Base-by-base conservation (phyloP, 208 protist species). In the Leishmania turanica region DNA sequence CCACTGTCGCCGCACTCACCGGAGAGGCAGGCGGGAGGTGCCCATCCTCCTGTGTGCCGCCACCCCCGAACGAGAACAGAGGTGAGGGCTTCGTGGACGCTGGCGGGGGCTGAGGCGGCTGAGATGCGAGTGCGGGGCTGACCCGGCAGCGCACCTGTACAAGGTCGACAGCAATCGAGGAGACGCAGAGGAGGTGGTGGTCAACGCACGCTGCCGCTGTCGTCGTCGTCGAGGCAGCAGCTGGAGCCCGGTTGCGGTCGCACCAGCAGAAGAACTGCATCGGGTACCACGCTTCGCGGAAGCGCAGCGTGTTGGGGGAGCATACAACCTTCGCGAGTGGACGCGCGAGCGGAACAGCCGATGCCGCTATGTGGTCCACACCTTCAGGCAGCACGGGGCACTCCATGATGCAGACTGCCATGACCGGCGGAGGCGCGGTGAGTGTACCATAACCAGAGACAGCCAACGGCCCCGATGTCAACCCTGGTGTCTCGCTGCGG, bases 211-310 rank as follows among this genome's bases (percentile, higher is more conserved):
- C 13, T 49, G 27, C 56, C 74, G 53, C n/a, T n/a, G 40, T 4
- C 3, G 47, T 19, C 71, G 34, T 40, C 51, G 72, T 17, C 34
- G 72, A 34, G 27, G 72, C 31, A 58, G 51, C 24, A 69, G 34
- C 37, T 9, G 80, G 37, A 34, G 75, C 75, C 9, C 68, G 64
- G 11, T 24, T 53, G 45, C 65, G 60, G 4, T 79, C 64, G 56
- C 78, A 85, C 91, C 91, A 94, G 75, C 86, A 89, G 66, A 88
- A 91, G 53, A 76, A 77, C 2, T 76, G 83, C 49, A 94, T 74
- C 49, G 91, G 87, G 70, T 94, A 94, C 83, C 84, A 89, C 47
- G 83, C 83, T 37, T 92, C 84, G 54, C 89, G 84, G 68, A 94
- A 94, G 31, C 91, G 91, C 65, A 94, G 68, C 54, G 83, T 94